A percentile compares a stretch with the other conserved stretches of the same genome.
These are phyloP conservation scores for Trichosporon faecale DNA, from an alignment of 1,284 basidiomycete genomes.

Conservation along the genomic window DNA sequence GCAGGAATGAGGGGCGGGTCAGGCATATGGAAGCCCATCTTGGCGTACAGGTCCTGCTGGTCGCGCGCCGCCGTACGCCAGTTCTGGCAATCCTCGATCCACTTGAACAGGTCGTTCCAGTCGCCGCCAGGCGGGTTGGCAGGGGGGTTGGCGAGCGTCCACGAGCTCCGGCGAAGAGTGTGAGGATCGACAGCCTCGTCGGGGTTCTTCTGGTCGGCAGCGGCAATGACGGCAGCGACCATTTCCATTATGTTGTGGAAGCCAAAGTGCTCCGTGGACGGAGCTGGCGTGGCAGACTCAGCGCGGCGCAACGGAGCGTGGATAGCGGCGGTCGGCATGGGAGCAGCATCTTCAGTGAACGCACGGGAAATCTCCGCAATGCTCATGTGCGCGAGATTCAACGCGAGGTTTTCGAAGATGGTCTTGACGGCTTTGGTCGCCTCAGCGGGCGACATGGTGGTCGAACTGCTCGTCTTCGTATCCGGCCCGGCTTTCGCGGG, in stretches of 20 bases:
- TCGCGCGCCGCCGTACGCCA: neutral
- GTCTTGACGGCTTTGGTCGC: no score
- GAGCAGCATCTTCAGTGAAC: no score
- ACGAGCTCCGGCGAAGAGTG: neutral
- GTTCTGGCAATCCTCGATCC: neutral
- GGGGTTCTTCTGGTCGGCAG: neutral
- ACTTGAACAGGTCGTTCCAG: neutral
- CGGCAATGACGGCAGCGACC: neutral
- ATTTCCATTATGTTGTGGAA: neutral
- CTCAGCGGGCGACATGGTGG: no score
- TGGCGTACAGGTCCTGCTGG: neutral
- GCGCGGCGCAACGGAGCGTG: no score
- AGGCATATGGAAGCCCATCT: neutral
- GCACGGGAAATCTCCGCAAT: no score
- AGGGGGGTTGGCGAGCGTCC: neutral
- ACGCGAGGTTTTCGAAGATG: no score
- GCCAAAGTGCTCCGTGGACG: no score
- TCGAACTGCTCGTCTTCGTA: no score
- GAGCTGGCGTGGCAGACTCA: no score
- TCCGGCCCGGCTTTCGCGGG: no score
- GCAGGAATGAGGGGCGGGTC: neutral
- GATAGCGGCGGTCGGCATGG: no score
- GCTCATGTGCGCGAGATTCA: no score
- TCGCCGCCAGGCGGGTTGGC: neutral
- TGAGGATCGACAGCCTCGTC: neutral